Base-by-base conservation (phyloP, 345 rosid species). In the Arabis alpina region DNA sequence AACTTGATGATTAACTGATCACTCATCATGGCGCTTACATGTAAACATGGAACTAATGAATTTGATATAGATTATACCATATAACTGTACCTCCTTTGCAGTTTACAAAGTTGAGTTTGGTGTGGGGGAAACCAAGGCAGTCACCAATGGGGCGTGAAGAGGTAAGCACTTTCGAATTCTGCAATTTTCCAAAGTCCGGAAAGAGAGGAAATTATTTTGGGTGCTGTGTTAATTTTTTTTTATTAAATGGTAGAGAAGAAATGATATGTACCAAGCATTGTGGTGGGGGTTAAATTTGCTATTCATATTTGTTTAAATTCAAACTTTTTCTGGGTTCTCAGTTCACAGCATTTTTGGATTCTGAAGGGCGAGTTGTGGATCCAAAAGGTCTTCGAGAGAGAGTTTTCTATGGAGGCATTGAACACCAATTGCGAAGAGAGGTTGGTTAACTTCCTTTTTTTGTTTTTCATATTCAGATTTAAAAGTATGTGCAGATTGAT, bases 71-170 rank as follows among this genome's bases (percentile, higher is more conserved):
- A 50, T 24, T 51, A 49, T 60, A 28, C 23, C 19, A 32, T 66
- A 67, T 34, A 53, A 45, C 39, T 53, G 42, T 41, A 64, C 34
- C 63, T 70, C 39, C 77, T 70, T 77, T 77, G 85, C 93, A 94
- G 99, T 75, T 88, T 59, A 88, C 88, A 77, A 86, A 94, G 66
- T 52, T 83, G 30, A 71, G 92, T 36, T 82, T 95, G 72, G 88
- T 86, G 24, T 95, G 97, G 98, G 98, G 99, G 59, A 87, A 92
- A 77, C 92, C 97, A 49, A 80, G 99, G 77, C 97, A 87, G 64
- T 76, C 88, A 36, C 91, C 92, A 16, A 80, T 92, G 77, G 86
- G 87, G 10, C 67, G 47, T 42, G 82, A 82, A 76, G 97, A 89
- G 95, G 99, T 94, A 75, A 76, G 75, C 36, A 27, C 7, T 57